phyloP scores from a whole-genome alignment of 2,329 filamentous ascomycete genomes.

The Aureobasidium pullulans region DNA sequence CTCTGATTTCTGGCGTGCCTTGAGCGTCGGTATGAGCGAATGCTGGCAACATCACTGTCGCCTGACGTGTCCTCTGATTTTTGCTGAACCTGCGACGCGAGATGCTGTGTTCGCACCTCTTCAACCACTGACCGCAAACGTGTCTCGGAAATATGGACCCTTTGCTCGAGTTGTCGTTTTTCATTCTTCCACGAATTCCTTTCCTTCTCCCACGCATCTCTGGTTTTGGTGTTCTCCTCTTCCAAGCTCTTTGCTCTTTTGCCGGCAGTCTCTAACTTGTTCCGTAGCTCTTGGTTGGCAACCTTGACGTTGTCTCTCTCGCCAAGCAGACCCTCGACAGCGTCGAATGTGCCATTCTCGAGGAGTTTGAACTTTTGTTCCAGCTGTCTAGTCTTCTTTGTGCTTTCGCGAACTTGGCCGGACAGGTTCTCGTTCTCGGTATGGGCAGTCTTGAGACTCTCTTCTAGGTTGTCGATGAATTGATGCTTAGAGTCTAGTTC shows the following conservation, averaged over 20 bases:
- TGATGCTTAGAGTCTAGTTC: slow-evolving; percentile 87
- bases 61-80: slow-evolving; percentile 40
- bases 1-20: slow-evolving; percentile 28
- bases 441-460: slow-evolving; percentile 60
- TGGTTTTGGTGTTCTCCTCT: slow-evolving; percentile 70
- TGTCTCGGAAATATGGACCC: slow-evolving; percentile 81
- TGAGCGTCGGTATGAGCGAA: slow-evolving; percentile 41
- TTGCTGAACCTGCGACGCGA: slow-evolving; percentile 32
- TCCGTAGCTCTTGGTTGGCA: slow-evolving; percentile 61
- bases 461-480: slow-evolving; percentile 78
- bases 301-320: slow-evolving; percentile 83
- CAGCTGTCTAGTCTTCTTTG: slow-evolving; percentile 70
- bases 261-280: slow-evolving; percentile 68
- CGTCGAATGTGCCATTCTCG: slow-evolving; percentile 81
- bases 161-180: slow-evolving; percentile 72
- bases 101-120: slow-evolving; percentile 69
- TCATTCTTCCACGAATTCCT: slow-evolving; percentile 80
- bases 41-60: slow-evolving; percentile 63
- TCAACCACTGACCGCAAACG: slow-evolving; percentile 77
- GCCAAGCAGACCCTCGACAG: slow-evolving; percentile 71
- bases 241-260: slow-evolving; percentile 73
- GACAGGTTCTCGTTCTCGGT: slow-evolving; percentile 68
- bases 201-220: slow-evolving; percentile 76
- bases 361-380: slow-evolving; percentile 81
- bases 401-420: slow-evolving; percentile 52